A percentile compares a stretch with the other conserved stretches of the same genome.
These are phyloP conservation scores for Xylaria venustula DNA, from an alignment of 495 filamentous ascomycete genomes.

Conservation along the genomic window DNA sequence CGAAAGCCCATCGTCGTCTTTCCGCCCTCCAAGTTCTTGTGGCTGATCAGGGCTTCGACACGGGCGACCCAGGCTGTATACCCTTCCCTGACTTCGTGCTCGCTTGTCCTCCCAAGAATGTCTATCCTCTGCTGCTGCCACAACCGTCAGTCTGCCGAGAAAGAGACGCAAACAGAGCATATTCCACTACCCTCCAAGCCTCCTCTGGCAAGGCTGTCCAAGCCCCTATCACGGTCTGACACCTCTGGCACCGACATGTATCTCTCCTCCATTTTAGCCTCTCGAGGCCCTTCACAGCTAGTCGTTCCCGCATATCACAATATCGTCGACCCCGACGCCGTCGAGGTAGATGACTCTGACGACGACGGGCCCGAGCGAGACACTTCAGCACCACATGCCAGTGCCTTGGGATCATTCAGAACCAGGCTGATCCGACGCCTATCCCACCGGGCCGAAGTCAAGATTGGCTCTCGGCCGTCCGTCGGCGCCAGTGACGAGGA, in stretches of 20 bases:
- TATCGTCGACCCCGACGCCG: constrained; percentile 25
- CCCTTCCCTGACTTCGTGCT: constrained; percentile 3
- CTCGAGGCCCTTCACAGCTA: constrained; percentile 17
- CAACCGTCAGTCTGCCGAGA: constrained; percentile 22
- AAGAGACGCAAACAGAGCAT: constrained; percentile 9
- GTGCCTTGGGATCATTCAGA: constrained; percentile 37
- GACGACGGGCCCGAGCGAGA: constrained; percentile 32
- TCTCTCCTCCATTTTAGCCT: constrained; percentile 13
- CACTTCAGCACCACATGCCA: constrained; percentile 29
- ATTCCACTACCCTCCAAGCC: constrained; percentile 26
- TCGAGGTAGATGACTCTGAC: constrained; percentile 45
- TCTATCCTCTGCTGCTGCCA: constrained; percentile 41
- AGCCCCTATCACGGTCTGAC: constrained; percentile 19
- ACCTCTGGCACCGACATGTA: constrained; percentile 16
- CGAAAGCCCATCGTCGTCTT: too few relatives aligned
- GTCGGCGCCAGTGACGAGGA: constrained; percentile 48
- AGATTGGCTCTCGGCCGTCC: constrained; percentile 37
- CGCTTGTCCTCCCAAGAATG: constrained; percentile 27
- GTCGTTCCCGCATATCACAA: constrained; percentile 21
- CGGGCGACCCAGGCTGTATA: background rate
- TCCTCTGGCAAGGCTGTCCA: constrained; percentile 23
- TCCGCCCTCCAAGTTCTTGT: too few relatives aligned
- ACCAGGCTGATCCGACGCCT: constrained; percentile 46
- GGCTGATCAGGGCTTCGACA: too few relatives aligned
- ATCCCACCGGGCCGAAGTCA: constrained; percentile 41